Base-by-base conservation (phyloP, 495 filamentous ascomycete species). In the Penicillium turbatum region DNA sequence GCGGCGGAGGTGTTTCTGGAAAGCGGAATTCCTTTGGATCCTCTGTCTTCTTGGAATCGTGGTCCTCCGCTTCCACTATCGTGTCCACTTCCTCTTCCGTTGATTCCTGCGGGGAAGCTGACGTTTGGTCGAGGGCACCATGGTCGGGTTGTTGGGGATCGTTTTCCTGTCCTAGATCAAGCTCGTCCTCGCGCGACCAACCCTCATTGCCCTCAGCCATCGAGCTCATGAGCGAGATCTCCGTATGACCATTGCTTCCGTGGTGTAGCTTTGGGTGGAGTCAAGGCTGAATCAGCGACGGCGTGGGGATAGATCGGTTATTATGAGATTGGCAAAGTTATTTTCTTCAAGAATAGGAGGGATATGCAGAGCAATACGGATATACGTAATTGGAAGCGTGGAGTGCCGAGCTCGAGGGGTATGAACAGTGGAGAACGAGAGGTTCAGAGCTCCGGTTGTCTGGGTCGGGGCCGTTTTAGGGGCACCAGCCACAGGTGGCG, bases 161-260 rank as follows among this genome's bases (percentile, higher is more conserved):
- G 32, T 69, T 65, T 32, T 72, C 66, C 40, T 66, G 67, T 38
- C 71, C 73, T 57, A 75, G 65, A 58, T 76, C 74, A 61, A 76
- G 72, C 67, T 74, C 71, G 67, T 76, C 74, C 65, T 76, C 73
- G 64, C 65, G 68, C 67, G 62, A 65, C 71, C 72, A 62, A 53
- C 63, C 72, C 65, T 72, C 67, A 57, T 60, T 72, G 71, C 68
- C 68, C 73, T 76, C 73, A 61, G 71, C 68, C 72, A 67, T 76
- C 71, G 72, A 75, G 74, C 74, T 75, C 74, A 77, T 77, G 71
- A 68, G 73, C 67, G 62, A 59, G 45, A 59, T 67, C 58, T 61
- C 65, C 59, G 69, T 69, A 69, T 72, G 71, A 64, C 65, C 74
- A 78, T 78, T 63, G 70, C 73, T 73, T 56, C 64, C 29, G 56